Base-by-base conservation (phyloP, 441 rosid genomes). In the Macaranga tanarius region DNA sequence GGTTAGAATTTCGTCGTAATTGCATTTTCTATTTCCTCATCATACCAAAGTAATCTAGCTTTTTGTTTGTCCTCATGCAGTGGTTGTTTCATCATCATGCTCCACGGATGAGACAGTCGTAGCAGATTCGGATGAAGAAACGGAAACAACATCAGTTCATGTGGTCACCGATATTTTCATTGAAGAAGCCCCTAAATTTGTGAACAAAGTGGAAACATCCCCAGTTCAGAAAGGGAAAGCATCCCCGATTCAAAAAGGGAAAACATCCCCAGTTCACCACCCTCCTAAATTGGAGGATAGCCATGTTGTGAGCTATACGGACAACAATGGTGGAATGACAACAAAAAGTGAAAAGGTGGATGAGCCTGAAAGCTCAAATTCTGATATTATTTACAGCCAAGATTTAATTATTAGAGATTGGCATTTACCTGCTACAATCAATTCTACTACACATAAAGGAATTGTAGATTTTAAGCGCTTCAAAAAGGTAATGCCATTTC, bases 51-150 rank as follows among this genome's bases (percentile, higher is more conserved):
- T 75, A 60, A 73, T 66, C 19, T 10, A 23, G 25, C 58, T 40
- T 23, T 4, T 22, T 68, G 15, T 23, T 0, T 81, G 63, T 57
- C 58, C 76, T 73, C 79, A 76, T 84, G 80, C 87, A 92, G 97
- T 88, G 44, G 69, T 86, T 44, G 82, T 92, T 76, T 89, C 97
- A 68, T 92, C 97, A 55, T 92, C 97, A 31, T 92, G 97, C 89
- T 92, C 99, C 75, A 90, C 96, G 68, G 97, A 92, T 44, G 99
- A 88, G 90, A 95, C 99, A 65, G 80, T 90, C 65, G 99, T 95
- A 65, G 97, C 97, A 55, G 97, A 94, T 78, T 90, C 98, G 51
- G 97, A 90, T 48, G 85, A 75, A 9, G 97, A 94, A 78, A 79
- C 54, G 74, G 89, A 86, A 81, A 81, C 84, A 70, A 76, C 84